Evolutionary conservation across 768 basidiomycete species (phyloP), one percentile per base, ranked within the genome.

Genomic region (Plicaturopsis crispa): DNA sequence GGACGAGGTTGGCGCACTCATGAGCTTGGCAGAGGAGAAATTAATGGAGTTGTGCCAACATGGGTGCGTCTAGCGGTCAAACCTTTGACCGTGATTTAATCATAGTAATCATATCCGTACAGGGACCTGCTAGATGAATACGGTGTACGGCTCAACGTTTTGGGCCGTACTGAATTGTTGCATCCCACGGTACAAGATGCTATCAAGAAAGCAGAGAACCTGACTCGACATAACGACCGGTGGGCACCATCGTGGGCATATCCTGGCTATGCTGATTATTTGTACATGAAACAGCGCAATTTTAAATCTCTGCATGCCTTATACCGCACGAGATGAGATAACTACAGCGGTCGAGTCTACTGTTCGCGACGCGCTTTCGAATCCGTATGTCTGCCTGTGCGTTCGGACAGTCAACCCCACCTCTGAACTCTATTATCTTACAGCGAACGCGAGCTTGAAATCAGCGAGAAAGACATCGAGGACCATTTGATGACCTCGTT

Each of bases 231-330:
- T 28, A 85, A 97, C 48, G 66, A 70, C 13, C 64, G 67, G 93
- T 91, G 42, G 28, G 69, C 53, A 12, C 36, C 41, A 31, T 13
- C 10, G 23, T 21, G 8, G 35, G 31, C 37, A 10, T 41, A 11
- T 16, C n/a, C 22, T 20, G 39, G 34, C 8, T 24, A 31, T 10
- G 22, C 2, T 21, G 19, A 31, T 23, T 14, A 43, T 24, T 26
- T 28, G 31, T 24, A 36, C 44, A 36, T 12, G 18, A 8, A 7
- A 13, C 39, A 97, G 93, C 22, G 80, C 86, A 1, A 82, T 93
- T 19, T 68, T 98, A 24, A 97, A 98, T 53, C 65, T 98, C 4
- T 90, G 87, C 61, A 89, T 92, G 70, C 83, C 94, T 0, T 99
- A 97, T 52, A 72, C 90, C 4, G 84, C 92, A 2, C 74, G 84